These are phyloP conservation scores for Pelagophyceae sp. DNA, from an alignment of 352 stramenopile genomes.

Conservation along the genomic window DNA sequence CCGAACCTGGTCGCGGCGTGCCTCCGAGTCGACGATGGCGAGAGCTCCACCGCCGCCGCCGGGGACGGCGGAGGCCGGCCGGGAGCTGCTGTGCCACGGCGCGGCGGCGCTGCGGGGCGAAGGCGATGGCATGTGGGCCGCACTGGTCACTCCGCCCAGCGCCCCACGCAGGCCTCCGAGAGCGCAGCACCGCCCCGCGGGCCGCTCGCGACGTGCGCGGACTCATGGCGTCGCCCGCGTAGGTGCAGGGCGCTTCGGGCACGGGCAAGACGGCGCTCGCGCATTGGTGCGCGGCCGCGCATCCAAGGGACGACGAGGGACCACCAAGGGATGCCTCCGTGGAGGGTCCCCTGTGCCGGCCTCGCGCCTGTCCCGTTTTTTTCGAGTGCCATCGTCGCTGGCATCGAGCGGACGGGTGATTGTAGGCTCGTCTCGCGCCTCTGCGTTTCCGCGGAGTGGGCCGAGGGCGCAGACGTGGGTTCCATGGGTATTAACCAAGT, in stretches of 20 bases:
- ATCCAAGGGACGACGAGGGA: neutral
- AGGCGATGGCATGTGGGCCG: neutral
- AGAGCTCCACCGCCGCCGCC: too few relatives aligned
- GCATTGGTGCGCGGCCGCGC: neutral
- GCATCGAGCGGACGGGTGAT: neutral
- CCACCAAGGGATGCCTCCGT: too few relatives aligned
- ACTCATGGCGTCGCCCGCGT: too few relatives aligned
- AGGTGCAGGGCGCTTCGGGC: neutral
- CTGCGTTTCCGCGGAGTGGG: neutral
- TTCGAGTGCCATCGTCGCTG: too few relatives aligned
- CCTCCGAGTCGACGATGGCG: too few relatives aligned
- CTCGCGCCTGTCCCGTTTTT: neutral
- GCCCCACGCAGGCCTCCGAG: neutral
- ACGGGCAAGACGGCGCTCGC: neutral
- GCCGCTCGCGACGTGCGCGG: too few relatives aligned
- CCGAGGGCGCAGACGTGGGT: neutral
- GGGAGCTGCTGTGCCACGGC: neutral
- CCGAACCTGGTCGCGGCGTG: too few relatives aligned
- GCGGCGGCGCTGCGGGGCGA: neutral
- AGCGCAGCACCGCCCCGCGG: too few relatives aligned
- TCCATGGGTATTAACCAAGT: too few relatives aligned
- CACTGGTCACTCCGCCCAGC: neutral
- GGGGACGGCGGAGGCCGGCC: neutral
- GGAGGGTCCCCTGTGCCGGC: too few relatives aligned
- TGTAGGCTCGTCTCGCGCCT: neutral